A percentile compares a stretch with the other conserved stretches of the same genome.
Conservation (phyloP, 2,329 filamentous ascomycete genomes). For the Fusarium sp. region DNA sequence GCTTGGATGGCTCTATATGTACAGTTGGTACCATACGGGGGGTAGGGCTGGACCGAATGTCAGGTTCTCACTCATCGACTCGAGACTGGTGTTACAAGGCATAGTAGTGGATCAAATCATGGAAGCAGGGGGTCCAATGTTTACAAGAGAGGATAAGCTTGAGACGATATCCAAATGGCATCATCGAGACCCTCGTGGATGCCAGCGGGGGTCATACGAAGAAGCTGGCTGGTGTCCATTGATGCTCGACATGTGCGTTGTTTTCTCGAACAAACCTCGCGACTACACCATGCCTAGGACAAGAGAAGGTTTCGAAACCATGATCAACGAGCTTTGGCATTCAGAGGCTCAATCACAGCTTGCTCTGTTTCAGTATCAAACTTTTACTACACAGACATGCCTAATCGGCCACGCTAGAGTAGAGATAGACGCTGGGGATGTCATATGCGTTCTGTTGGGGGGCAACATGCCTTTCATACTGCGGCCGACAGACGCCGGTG, state of each 20-base stretch:
- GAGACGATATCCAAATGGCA: neutral
- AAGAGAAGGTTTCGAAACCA: neutral
- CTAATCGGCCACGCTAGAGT: neutral
- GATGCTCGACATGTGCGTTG: neutral
- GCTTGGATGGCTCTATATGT: neutral
- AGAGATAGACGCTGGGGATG: neutral
- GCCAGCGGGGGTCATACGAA: neutral
- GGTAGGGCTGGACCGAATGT: accelerated
- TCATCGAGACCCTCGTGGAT: neutral
- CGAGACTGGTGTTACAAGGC: neutral
- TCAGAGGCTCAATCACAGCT: neutral
- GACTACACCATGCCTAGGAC: neutral
- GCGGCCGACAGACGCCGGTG: neutral
- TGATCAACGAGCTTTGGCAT: neutral
- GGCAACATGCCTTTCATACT: neutral
- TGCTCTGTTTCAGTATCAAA: neutral
- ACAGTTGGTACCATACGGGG: neutral
- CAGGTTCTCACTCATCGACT: neutral
- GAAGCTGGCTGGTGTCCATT: neutral
- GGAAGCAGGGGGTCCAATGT: neutral
- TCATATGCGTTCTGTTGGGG: neutral
- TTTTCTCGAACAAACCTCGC: neutral
- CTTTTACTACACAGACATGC: neutral
- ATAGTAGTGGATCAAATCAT: neutral
- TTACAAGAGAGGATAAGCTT: accelerated